Percentiles rank a stretch among this genome's conserved stretches.
Conservation (phyloP, 1,284 basidiomycete genomes). For the Cerrena zonata region DNA sequence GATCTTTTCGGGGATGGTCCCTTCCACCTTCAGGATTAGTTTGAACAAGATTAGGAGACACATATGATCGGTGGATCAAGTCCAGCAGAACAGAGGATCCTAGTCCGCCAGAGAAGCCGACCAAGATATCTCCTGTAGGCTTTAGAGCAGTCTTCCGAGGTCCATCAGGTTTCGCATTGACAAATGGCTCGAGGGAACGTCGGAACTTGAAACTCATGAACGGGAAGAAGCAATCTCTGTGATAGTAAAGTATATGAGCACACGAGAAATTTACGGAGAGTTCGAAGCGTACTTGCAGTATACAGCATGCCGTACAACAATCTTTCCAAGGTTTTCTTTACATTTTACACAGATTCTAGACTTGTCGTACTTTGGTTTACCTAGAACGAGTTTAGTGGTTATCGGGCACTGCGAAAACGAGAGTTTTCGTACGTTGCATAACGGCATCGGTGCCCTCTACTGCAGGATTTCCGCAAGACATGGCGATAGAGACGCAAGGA, state of each 20-base stretch:
- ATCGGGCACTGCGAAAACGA: background rate
- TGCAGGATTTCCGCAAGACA: constrained; percentile 54
- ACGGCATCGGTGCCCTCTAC: constrained; percentile 45
- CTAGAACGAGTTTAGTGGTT: constrained; percentile 29
- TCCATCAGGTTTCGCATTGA: constrained; percentile 50
- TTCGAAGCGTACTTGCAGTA: constrained; percentile 66
- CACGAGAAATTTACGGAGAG: constrained; percentile 6
- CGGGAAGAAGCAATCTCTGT: constrained; percentile 63
- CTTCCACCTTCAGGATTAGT: constrained; percentile 46
- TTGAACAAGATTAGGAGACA: constrained; percentile 30
- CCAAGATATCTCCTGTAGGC: constrained; percentile 58
- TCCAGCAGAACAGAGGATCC: constrained; percentile 71
- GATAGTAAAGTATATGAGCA: constrained; percentile 1
- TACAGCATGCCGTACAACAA: constrained; percentile 71
- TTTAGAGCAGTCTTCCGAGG: constrained; percentile 48
- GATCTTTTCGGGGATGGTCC: constrained; percentile 58
- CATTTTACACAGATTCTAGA: constrained; percentile 65
- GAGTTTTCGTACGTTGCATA: constrained; percentile 52
- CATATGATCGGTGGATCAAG: constrained; percentile 58
- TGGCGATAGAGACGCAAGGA: background rate
- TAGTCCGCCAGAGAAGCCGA: constrained; percentile 71
- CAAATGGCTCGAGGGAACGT: constrained; percentile 54
- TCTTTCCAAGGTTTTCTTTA: constrained; percentile 55
- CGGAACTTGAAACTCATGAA: constrained; percentile 61
- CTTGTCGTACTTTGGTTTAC: constrained; percentile 58